phyloP scores from a whole-genome alignment of 2,329 filamentous ascomycete genomes.

The Verticillium nonalfalfae region DNA sequence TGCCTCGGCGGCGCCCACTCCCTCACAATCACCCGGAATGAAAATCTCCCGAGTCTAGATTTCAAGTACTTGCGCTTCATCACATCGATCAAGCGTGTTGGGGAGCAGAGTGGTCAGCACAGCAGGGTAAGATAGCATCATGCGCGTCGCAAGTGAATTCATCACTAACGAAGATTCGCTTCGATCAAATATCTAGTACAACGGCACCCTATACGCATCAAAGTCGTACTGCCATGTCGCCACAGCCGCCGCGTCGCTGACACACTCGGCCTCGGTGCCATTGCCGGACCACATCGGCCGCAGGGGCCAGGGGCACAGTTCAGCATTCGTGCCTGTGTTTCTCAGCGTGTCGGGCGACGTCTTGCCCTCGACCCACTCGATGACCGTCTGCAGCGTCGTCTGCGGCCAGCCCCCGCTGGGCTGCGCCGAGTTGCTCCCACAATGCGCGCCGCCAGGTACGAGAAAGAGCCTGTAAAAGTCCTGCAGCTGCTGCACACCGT shows the following conservation, averaged over 20 bases:
- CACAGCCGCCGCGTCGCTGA: constrained; percentile 4
- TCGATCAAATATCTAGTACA: constrained; percentile 2
- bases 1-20: too few relatives aligned
- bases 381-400: constrained; percentile 36
- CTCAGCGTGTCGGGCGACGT: constrained; percentile 35
- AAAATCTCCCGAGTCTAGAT: too few relatives aligned
- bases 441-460: constrained; percentile 47
- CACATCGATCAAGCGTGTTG: too few relatives aligned
- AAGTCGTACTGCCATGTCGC: constrained; percentile 7
- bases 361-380: constrained; percentile 47
- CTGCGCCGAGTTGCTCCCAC: constrained; percentile 35
- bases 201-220: constrained; percentile 8
- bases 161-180: too few relatives aligned
- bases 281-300: constrained; percentile 29
- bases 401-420: constrained; percentile 32
- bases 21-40: too few relatives aligned
- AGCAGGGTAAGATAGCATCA: too few relatives aligned
- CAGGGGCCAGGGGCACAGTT: constrained; percentile 34
- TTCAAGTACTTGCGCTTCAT: too few relatives aligned
- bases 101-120: too few relatives aligned
- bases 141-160: not conserved
- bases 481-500: constrained; percentile 3
- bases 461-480: constrained; percentile 23
- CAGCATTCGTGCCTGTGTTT: constrained; percentile 27
- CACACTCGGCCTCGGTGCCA: constrained; percentile 1